Percentiles rank a stretch among this genome's conserved stretches.
Conservation (phyloP, 2,329 filamentous ascomycete genomes). For the Chaetomiaceae sp. region DNA sequence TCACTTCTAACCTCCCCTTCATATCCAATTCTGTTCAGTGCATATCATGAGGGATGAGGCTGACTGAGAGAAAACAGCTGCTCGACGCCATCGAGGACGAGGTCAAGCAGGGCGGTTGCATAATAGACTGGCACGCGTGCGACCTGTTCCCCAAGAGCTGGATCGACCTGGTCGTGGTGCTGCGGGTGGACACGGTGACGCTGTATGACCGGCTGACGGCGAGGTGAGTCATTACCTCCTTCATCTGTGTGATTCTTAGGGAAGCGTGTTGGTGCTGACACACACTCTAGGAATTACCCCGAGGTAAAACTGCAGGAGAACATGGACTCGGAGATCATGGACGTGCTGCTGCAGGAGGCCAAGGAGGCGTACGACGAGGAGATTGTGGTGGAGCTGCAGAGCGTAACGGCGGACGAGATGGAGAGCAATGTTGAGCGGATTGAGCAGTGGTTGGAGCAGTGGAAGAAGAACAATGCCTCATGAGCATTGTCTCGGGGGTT, state of each 20-base stretch:
- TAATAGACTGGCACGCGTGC: conserved; percentile 98
- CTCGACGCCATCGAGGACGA: conserved; percentile 86
- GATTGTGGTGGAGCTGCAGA: conserved; percentile 83
- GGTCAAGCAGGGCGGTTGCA: conserved; percentile 70
- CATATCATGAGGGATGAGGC: background rate
- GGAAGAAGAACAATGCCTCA: conserved; percentile 59
- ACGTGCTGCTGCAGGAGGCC: conserved; percentile 87
- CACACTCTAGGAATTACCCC: conserved; percentile 61
- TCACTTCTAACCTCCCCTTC: background rate
- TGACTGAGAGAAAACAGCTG: conserved; percentile 47
- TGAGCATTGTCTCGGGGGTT: background rate
- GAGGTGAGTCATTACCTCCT: conserved; percentile 60
- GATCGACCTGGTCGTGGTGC: conserved; percentile 91
- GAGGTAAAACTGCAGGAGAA: conserved; percentile 93
- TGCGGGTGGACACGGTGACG: conserved; percentile 73
- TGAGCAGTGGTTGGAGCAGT: conserved; percentile 74
- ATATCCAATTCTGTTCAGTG: no score
- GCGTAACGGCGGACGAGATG: conserved; percentile 77
- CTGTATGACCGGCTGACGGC: conserved; percentile 79
- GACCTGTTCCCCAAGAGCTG: conserved; percentile 89
- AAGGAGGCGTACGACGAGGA: conserved; percentile 79
- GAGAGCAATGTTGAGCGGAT: conserved; percentile 85
- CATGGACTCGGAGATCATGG: conserved; percentile 95
- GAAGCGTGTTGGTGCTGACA: no score
- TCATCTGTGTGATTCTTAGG: no score